These are phyloP conservation scores for Pseudozyma flocculosa DNA, from an alignment of 1,284 basidiomycete species.

Conservation along the genomic window DNA sequence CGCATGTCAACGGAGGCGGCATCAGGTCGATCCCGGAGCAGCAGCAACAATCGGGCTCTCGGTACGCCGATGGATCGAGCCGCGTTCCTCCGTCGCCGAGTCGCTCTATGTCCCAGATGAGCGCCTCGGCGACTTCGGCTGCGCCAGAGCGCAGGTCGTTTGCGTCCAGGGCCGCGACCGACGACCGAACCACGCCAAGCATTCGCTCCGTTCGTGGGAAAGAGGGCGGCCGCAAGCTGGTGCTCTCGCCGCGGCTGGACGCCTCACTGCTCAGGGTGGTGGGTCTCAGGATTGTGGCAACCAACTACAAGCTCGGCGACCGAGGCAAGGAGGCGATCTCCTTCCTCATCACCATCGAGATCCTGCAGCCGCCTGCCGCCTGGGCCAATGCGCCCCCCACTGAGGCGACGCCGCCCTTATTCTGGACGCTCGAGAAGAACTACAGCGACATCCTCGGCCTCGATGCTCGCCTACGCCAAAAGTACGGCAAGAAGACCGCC, in stretches of 20 bases:
- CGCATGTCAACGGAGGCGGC: too few relatives aligned
- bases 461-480: conserved; percentile 67
- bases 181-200: conserved; percentile 13
- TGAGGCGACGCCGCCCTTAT: conserved; percentile 61
- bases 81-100: not conserved
- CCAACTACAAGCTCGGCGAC: conserved; percentile 78
- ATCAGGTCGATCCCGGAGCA: not conserved
- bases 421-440: conserved; percentile 89
- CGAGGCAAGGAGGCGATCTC: conserved; percentile 81
- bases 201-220: conserved; percentile 19
- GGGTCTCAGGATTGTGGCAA: conserved; percentile 58
- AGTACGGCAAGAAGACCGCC: conserved; percentile 70
- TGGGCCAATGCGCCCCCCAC: conserved; percentile 61
- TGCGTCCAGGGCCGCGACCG: conserved; percentile 16
- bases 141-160: conserved; percentile 5
- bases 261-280: conserved; percentile 41
- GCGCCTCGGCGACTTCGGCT: not conserved
- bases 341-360: conserved; percentile 66
- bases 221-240: conserved; percentile 18
- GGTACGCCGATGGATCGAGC: not conserved
- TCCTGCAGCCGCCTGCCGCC: conserved; percentile 39
- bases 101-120: not conserved
- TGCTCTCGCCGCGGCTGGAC: conserved; percentile 40
- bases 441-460: conserved; percentile 85
- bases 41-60: not conserved